Percentiles rank a stretch among this genome's conserved stretches.
Evolutionary conservation across 164 flowering plant species (phyloP).

Genomic region (Aristolochia fimbriata): DNA sequence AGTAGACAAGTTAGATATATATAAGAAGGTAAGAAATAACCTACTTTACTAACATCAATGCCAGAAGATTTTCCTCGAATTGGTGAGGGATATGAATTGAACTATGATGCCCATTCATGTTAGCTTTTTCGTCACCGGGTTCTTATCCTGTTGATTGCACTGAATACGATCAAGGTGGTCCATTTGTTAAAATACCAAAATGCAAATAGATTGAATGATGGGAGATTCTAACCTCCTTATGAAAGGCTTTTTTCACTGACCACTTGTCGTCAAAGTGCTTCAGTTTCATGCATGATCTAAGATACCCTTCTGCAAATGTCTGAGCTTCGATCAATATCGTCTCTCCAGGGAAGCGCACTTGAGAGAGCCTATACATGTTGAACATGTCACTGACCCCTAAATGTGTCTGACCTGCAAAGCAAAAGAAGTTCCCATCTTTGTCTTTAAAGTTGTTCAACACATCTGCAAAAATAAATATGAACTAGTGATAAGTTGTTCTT

Average conservation of each 20-base stretch:
- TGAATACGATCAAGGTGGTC: no score
- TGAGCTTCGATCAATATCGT: slow-evolving; percentile 15
- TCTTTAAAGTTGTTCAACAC: slow-evolving; percentile 12
- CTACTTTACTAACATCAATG: no score
- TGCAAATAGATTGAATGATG: no score
- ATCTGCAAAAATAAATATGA: slow-evolving; percentile 5
- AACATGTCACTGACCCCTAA: slow-evolving; percentile 11
- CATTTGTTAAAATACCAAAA: no score
- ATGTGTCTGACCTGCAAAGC: slow-evolving; percentile 14
- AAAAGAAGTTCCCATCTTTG: slow-evolving; percentile 12
- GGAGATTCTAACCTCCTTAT: slow-evolving; percentile 1
- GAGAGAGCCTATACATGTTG: slow-evolving; percentile 13
- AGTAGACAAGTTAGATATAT: not conserved
- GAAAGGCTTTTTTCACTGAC: slow-evolving; percentile 10
- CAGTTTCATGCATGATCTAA: slow-evolving; percentile 1
- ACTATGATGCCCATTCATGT: no score
- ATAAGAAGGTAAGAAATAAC: not conserved
- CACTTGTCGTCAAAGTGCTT: slow-evolving; percentile 5
- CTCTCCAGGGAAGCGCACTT: slow-evolving; percentile 18
- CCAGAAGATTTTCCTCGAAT: not conserved
- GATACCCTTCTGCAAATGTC: slow-evolving; percentile 4
- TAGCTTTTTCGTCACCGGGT: no score
- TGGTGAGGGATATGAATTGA: no score
- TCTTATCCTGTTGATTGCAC: no score
- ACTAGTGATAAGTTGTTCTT: not conserved